These are phyloP conservation scores for Lepidium aucheri DNA, from an alignment of 345 rosid genomes.

Conservation along the genomic window DNA sequence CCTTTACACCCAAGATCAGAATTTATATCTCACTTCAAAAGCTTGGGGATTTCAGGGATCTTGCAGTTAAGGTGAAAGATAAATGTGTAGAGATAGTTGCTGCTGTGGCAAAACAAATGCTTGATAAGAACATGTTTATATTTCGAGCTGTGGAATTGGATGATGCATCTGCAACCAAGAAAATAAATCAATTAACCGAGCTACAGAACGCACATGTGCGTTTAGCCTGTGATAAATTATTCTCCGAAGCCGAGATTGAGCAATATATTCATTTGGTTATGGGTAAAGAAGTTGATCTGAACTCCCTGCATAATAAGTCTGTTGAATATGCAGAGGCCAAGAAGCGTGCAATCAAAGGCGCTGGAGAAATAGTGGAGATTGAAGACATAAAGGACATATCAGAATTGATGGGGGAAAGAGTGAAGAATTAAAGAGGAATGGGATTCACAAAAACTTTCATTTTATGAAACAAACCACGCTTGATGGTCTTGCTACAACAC, in stretches of 20 bases:
- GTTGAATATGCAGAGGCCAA: conserved; percentile 58
- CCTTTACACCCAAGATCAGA: no score
- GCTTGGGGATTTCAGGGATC: conserved; percentile 54
- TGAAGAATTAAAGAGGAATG: conserved; percentile 47
- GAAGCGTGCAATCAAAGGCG: conserved; percentile 60
- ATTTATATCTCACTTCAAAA: no score
- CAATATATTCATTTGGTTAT: conserved; percentile 63
- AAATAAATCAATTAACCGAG: conserved; percentile 39
- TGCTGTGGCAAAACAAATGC: conserved; percentile 54
- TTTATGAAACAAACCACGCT: conserved; percentile 43
- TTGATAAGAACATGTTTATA: conserved; percentile 54
- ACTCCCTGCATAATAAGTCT: conserved; percentile 42
- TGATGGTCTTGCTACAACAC: conserved; percentile 10
- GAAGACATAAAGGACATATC: conserved; percentile 54
- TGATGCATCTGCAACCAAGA: conserved; percentile 38
- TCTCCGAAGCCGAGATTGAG: conserved; percentile 43
- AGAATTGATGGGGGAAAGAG: conserved; percentile 32
- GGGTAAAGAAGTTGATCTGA: conserved; percentile 51
- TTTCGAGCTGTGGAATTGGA: conserved; percentile 74
- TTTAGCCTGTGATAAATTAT: conserved; percentile 56
- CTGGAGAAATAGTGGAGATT: conserved; percentile 37
- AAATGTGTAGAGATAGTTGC: conserved; percentile 39
- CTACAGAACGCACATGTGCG: conserved; percentile 50
- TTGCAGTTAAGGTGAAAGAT: conserved; percentile 49
- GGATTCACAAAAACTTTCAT: conserved; percentile 40